phyloP scores from a whole-genome alignment of 495 filamentous ascomycete genomes.

The Clohesyomyces aquaticus region DNA sequence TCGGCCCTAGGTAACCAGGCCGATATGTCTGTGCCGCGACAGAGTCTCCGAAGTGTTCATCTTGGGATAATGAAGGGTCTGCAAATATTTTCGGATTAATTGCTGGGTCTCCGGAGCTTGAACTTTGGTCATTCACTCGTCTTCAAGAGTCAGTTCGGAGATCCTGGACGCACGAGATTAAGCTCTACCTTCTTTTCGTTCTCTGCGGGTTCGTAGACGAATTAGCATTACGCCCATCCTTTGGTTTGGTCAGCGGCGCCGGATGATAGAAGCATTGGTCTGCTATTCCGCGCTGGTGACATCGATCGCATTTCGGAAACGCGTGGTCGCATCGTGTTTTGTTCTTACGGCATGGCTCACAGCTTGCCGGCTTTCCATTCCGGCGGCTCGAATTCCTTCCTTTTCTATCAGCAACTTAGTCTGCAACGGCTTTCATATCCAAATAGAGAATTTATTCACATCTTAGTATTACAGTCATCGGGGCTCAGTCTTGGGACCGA shows the following conservation, averaged over 20 bases:
- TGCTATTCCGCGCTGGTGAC: constrained; percentile 25
- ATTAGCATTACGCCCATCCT: neutral
- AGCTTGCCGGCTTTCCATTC: constrained; percentile 31
- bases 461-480: no score
- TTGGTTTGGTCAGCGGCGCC: constrained; percentile 25
- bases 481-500: no score
- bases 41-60: constrained; percentile 4
- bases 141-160: neutral
- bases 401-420: neutral
- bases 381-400: constrained; percentile 26
- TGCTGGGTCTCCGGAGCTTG: no score
- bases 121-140: neutral
- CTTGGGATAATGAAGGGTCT: constrained; percentile 8
- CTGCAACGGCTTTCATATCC: no score
- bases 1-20: constrained; percentile 30
- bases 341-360: constrained; percentile 29
- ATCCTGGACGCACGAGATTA: no score
- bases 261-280: constrained; percentile 36
- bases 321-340: constrained; percentile 32
- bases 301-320: constrained; percentile 30
- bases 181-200: constrained; percentile 24
- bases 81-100: no score
- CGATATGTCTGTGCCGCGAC: constrained; percentile 8
- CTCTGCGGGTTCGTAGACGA: neutral
- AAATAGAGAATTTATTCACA: no score